Evolutionary conservation across 306 rosid genomes (phyloP), one percentile per base, ranked within the genome.

Genomic region (Castanea sativa): DNA sequence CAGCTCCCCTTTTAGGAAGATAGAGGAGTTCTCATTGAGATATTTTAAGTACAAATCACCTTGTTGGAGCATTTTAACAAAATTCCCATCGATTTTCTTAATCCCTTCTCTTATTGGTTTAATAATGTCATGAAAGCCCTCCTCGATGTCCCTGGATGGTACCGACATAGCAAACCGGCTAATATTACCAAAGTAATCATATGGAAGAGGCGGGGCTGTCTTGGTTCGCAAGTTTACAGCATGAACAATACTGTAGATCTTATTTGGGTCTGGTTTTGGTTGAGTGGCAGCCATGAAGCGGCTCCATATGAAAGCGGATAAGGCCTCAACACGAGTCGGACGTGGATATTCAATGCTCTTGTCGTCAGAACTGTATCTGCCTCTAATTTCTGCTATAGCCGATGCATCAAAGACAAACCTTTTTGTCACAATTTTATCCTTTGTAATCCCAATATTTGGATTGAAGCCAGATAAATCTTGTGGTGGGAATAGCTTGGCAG

Each of bases 261-360:
- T 67, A 35, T 16, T 58, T 4, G 29, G 43, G 30, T 13, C 20
- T 73, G 23, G 15, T 76, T 38, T 9, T 80, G 73, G 14, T 32
- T 53, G 43, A 18, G 83, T 57, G 6, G 63, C 16, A 3, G 67
- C 80, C 14, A 78, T 55, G 52, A 81, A 60, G 2, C 87, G 87
- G 8, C 70, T 29, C 83, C 85, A 85, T 58, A 87, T 67, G 76
- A 87, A 85, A 25, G 85, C 57, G 0, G 91, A 87, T 14, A 87
- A 51, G 13, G 89, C 73, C n/a, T 61, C 82, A 5, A 79, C 55
- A 1, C 72, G 45, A 0, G 75, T 65, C 0, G 71, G 70, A 27
- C 33, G 67, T 23, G 2, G 29, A 3, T 23, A 1, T 23, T 59
- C 67, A 13, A 59, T 10, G 33, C 30, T 59, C 18, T 11, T 29